These are phyloP conservation scores for Termitomyces sp. DNA, from an alignment of 768 basidiomycete genomes.

Conservation along the genomic window DNA sequence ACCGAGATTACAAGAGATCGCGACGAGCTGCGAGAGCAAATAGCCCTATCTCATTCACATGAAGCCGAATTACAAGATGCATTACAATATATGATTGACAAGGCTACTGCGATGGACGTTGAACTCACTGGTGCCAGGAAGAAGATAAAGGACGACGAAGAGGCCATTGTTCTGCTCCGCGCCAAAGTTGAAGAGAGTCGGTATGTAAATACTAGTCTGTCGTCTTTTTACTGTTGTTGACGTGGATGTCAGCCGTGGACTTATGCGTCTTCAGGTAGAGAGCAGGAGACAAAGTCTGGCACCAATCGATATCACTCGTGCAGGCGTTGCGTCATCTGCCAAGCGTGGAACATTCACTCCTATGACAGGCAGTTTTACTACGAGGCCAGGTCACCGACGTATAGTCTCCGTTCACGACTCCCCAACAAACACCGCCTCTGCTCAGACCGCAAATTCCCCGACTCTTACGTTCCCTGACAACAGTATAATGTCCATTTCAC, in stretches of 20 bases:
- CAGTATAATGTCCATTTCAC: constrained; percentile 15
- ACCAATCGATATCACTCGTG: constrained; percentile 53
- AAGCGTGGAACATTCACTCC: constrained; percentile 78
- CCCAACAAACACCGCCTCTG: constrained; percentile 30
- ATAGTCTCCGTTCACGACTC: constrained; percentile 73
- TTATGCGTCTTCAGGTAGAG: constrained; percentile 84
- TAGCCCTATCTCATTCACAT: constrained; percentile 44
- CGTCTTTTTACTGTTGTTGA: background rate
- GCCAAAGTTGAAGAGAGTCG: constrained; percentile 87
- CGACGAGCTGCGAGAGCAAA: constrained; percentile 53
- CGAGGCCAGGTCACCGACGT: constrained; percentile 54
- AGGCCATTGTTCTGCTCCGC: constrained; percentile 69
- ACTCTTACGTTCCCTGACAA: constrained; percentile 30
- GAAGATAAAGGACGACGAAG: constrained; percentile 67
- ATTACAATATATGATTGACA: constrained; percentile 60
- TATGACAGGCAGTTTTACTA: constrained; percentile 49
- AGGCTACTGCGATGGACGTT: constrained; percentile 53
- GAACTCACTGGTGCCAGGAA: constrained; percentile 45
- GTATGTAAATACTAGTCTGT: constrained; percentile 30
- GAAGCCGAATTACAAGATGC: constrained; percentile 63
- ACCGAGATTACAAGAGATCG: constrained; percentile 64
- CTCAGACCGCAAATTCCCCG: constrained; percentile 30
- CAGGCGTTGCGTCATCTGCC: constrained; percentile 25
- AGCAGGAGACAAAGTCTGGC: constrained; percentile 56
- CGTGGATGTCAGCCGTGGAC: constrained; percentile 52